phyloP scores from a whole-genome alignment of 495 filamentous ascomycete genomes.

The Trichoderma erinaceum region DNA sequence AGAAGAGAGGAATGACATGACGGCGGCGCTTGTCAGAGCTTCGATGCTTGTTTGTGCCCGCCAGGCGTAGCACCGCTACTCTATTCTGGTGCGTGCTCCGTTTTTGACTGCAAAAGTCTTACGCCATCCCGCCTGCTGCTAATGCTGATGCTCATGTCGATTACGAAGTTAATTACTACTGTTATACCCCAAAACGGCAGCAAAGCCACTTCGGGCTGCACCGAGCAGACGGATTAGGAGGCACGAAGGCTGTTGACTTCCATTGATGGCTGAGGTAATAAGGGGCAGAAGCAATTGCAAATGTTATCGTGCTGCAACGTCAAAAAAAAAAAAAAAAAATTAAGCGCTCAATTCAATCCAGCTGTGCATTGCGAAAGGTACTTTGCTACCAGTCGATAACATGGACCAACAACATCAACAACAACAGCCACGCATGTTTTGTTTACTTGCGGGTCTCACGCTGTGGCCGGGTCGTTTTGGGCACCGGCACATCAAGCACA shows the following conservation, averaged over 20 bases:
- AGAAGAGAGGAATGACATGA: not conserved
- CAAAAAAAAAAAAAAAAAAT: too few relatives aligned
- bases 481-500: not conserved
- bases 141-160: not conserved
- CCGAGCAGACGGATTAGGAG: slow-evolving; percentile 1
- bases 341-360: too few relatives aligned
- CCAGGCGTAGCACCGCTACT: not conserved
- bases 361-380: not conserved
- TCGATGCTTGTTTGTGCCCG: not conserved
- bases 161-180: not conserved
- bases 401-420: not conserved
- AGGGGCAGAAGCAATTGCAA: too few relatives aligned
- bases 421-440: not conserved
- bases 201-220: not conserved
- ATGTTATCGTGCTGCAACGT: not conserved
- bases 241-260: too few relatives aligned
- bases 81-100: too few relatives aligned
- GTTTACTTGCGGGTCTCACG: not conserved
- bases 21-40: not conserved
- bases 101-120: not conserved
- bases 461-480: not conserved
- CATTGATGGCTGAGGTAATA: too few relatives aligned
- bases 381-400: not conserved
- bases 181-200: not conserved
- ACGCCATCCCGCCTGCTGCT: not conserved